Evolutionary conservation across 352 stramenopile genomes (phyloP).

Genomic region (Phytophthora cajani): DNA sequence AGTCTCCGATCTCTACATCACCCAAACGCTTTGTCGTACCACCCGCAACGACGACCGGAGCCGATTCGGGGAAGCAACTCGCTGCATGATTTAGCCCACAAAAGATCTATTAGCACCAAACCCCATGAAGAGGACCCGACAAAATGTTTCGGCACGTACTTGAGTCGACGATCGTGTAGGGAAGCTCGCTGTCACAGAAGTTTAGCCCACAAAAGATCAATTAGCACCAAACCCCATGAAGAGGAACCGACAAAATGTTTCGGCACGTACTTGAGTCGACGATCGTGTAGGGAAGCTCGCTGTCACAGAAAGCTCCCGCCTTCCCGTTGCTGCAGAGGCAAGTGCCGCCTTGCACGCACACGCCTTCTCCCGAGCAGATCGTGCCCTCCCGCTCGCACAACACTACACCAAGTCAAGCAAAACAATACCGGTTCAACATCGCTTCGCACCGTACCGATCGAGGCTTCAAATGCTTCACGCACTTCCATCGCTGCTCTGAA

Average conservation of each 20-base stretch:
- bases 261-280: slow-evolving; percentile 46
- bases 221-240: slow-evolving; percentile 9
- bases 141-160: slow-evolving; percentile 23
- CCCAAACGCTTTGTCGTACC: slow-evolving; percentile 32
- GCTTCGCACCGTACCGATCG: not conserved
- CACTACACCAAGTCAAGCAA: slow-evolving; percentile 46
- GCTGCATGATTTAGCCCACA: slow-evolving; percentile 34
- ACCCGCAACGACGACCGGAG: slow-evolving; percentile 38
- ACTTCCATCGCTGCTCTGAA: slow-evolving; percentile 72
- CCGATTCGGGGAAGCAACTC: slow-evolving; percentile 67
- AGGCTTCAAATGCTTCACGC: slow-evolving; percentile 20
- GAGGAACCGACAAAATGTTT: not conserved
- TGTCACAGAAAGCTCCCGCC: slow-evolving; percentile 63
- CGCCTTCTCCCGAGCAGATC: slow-evolving; percentile 71
- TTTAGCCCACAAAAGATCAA: slow-evolving; percentile 18
- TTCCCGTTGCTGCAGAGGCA: slow-evolving; percentile 73
- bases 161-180: slow-evolving; percentile 59
- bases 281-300: slow-evolving; percentile 54
- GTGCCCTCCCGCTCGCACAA: slow-evolving; percentile 74
- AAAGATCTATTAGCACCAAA: slow-evolving; percentile 13
- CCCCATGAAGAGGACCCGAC: slow-evolving; percentile 2
- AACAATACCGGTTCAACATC: not conserved
- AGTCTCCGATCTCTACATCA: slow-evolving; percentile 53
- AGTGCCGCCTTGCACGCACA: slow-evolving; percentile 68
- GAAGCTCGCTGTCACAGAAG: slow-evolving; percentile 60